A percentile compares a stretch with the other conserved stretches of the same genome.
Evolutionary conservation across 2,329 filamentous ascomycete genomes (phyloP).

Genomic region (Pseudogymnoascus sp.): DNA sequence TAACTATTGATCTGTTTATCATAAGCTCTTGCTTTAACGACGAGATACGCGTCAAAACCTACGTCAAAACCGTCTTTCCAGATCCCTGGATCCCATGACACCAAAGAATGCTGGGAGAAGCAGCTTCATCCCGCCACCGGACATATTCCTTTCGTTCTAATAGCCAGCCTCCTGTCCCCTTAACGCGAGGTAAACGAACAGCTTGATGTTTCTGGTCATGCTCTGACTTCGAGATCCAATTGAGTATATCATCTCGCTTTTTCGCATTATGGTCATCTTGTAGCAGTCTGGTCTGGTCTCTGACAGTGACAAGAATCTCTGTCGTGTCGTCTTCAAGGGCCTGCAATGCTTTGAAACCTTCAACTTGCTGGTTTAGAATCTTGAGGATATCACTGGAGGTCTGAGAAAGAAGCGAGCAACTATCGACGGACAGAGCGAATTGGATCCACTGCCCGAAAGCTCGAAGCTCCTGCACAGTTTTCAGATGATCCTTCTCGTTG

Average conservation of each 20-base stretch:
- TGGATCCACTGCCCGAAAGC: constrained; percentile 19
- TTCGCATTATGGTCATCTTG: background rate
- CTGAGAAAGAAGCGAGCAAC: constrained; percentile 18
- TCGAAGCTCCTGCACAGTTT: constrained; percentile 17
- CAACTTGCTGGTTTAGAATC: constrained; percentile 17
- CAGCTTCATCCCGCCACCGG: background rate
- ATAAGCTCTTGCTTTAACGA: background rate
- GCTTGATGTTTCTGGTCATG: background rate
- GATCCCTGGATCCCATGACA: constrained; percentile 22
- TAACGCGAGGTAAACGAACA: constrained; percentile 13
- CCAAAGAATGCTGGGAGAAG: constrained; percentile 14
- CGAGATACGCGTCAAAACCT: constrained; percentile 10
- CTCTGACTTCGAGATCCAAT: background rate
- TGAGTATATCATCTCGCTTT: background rate
- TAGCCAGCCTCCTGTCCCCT: constrained; percentile 20
- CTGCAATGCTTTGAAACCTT: constrained; percentile 14
- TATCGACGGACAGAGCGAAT: constrained; percentile 20
- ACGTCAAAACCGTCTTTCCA: constrained; percentile 22
- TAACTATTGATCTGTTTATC: background rate
- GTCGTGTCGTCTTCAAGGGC: background rate
- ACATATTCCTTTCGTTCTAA: background rate
- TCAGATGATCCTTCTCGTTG: constrained; percentile 19
- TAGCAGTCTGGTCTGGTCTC: background rate
- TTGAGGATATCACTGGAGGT: constrained; percentile 18
- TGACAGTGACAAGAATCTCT: background rate